Base-by-base conservation (phyloP, 306 rosid genomes). In the Carpinus fangiana region DNA sequence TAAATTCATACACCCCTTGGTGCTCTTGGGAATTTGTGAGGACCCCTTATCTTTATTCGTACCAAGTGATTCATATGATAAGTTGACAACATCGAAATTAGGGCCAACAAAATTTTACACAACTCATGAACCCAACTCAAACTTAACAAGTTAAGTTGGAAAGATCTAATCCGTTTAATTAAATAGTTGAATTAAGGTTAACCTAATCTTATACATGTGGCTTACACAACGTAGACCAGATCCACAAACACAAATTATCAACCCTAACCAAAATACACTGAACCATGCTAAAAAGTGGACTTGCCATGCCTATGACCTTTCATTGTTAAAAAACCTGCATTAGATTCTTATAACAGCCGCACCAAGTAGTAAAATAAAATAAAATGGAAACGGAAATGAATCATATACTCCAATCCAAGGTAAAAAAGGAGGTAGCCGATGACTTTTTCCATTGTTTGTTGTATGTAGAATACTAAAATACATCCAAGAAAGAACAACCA, bases 391-490 rank as follows among this genome's bases (percentile, higher is more conserved):
- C 59, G 70, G 59, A 68, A 54, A 48, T 70, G 67, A 71, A 61
- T 21, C 59, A 10, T 23, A 41, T 41, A 65, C 65, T 59, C 75
- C 50, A 75, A 73, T 46, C 68, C 66, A 82, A 59, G 62, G 20
- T 9, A 16, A 64, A 71, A 85, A 50, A 11, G 9, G 46, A n/a
- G 36, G 34, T 1, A 60, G 23, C 14, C 41, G 36, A 28, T 12
- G 79, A 52, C 48, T 38, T 51, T 51, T 73, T 78, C 85, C 85
- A 73, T 72, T 78, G 73, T 70, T 23, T 78, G 34, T 53, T 70
- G 74, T 67, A 68, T 53, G 80, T 79, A 76, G n/a, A 79, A 76
- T 45, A 36, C 80, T 81, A 77, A 9, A 79, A 41, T 65, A 81
- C 79, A 83, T 80, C 62, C 46, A 76, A 76, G 62, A 79, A 57